Evolutionary conservation across 208 protist genomes (phyloP), one percentile per base, ranked within the genome.

Genomic region (Acanthamoeba royreba): DNA sequence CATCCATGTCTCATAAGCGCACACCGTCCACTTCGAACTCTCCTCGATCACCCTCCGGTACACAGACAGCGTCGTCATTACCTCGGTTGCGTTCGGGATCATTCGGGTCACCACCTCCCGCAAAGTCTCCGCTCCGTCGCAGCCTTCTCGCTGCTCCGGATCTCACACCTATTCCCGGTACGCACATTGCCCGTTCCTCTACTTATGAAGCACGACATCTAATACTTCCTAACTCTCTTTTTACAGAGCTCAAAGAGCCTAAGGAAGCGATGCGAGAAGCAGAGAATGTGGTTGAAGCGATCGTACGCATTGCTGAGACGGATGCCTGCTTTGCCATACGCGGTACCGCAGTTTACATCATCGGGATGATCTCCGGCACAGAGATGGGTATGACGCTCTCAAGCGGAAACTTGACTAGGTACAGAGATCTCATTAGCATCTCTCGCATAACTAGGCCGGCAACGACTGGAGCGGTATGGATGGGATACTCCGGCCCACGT

Each of bases 311-410:
- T 4, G 87, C 87, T 58, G 43, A 92, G 35, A 69, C 40, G 3
- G 87, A 92, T 42, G 7, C 25, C 63, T 92, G 58, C 61, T 77
- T 92, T 28, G 42, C 40, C 58, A 31, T 92, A 31, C 53, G 87
- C 22, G 87, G 87, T 19, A 96, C 95, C 4, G 92, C 87, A 31
- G 72, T 96, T 58, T 96, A 96, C 74, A 81, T 92, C 33, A 33
- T 96, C 0, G 95, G 95, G 63, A 94, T 95, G 92, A 89, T 95
- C 2, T 92, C 72, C 1, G 77, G 92, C n/a, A 94, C 94, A 11
- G 33, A 92, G 49, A 9, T 33, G 17, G 81, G 49, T 88, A 42
- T n/a, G n/a, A n/a, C n/a, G n/a, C n/a, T n/a, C n/a, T n/a, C 55
- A 63, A 25, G 49, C 9, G 49, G 49, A 55, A 19, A 55, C 13